Evolutionary conservation across 495 filamentous ascomycete genomes (phyloP).

Genomic region (Neurospora sp.): DNA sequence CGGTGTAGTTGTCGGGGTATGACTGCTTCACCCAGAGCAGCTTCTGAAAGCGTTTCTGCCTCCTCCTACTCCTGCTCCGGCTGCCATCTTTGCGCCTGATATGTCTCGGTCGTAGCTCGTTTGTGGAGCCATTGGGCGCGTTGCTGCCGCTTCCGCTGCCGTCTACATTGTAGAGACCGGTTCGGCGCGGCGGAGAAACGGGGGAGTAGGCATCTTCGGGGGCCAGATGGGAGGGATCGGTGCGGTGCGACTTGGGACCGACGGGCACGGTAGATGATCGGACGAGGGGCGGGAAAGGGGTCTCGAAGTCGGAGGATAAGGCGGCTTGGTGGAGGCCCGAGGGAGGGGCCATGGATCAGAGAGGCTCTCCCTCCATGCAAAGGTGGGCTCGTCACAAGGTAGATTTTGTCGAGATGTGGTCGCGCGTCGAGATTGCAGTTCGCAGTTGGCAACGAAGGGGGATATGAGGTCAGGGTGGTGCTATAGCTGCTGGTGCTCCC

Average conservation of each 20-base stretch:
- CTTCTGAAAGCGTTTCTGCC: slow-evolving; percentile 80
- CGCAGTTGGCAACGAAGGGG: not conserved
- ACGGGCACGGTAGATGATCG: slow-evolving; percentile 33
- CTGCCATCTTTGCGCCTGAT: slow-evolving; percentile 26
- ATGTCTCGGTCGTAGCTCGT: slow-evolving; percentile 11
- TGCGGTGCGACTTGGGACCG: slow-evolving; percentile 24
- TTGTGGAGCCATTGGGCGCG: not conserved
- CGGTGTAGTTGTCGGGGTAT: slow-evolving; percentile 97
- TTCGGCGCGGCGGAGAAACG: slow-evolving; percentile 45
- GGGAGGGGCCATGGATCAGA: slow-evolving; percentile 25
- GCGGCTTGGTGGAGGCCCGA: slow-evolving; percentile 23
- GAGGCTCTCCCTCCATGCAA: slow-evolving; percentile 13
- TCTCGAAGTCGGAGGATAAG: slow-evolving; percentile 18
- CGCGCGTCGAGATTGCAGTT: not conserved
- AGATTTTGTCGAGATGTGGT: not conserved
- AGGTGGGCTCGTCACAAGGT: slow-evolving; percentile 2
- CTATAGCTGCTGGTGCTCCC: not conserved
- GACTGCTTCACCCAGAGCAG: slow-evolving; percentile 95
- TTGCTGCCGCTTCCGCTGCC: slow-evolving; percentile 16
- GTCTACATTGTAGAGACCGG: slow-evolving; percentile 29
- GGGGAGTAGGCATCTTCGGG: slow-evolving; percentile 77
- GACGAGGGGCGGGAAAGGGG: slow-evolving; percentile 18
- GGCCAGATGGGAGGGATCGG: slow-evolving; percentile 50
- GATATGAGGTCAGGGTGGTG: not conserved
- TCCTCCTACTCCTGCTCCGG: slow-evolving; percentile 37